Evolutionary conservation across 768 basidiomycete species (phyloP).

Genomic region (Boletus reticulatus): DNA sequence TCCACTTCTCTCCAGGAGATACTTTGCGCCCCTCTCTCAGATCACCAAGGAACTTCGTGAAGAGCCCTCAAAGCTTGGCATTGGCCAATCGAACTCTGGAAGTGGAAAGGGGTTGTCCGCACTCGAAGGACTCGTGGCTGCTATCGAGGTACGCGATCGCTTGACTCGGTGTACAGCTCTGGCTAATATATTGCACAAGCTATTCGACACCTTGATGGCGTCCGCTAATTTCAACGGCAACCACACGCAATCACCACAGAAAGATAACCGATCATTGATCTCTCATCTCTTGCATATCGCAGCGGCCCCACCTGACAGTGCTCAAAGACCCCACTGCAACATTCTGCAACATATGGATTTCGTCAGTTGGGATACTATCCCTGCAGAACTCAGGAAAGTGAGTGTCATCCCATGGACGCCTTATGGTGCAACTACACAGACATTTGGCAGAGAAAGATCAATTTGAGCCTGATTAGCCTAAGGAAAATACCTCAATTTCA

Average conservation of each 20-base stretch:
- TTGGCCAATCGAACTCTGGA: constrained; percentile 54
- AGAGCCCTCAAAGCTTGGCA: constrained; percentile 48
- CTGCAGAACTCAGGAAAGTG: constrained; percentile 62
- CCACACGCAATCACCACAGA: constrained; percentile 24
- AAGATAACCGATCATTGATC: constrained; percentile 27
- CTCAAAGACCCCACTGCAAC: constrained; percentile 58
- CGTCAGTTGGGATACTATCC: constrained; percentile 59
- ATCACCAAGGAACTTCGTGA: constrained; percentile 46
- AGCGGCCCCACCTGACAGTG: constrained; percentile 51
- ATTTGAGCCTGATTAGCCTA: constrained; percentile 50
- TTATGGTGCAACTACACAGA: neutral
- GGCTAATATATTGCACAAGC: constrained; percentile 35
- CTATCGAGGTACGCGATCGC: constrained; percentile 54
- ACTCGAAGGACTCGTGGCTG: constrained; percentile 68
- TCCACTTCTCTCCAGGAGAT: constrained; percentile 55
- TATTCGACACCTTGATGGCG: constrained; percentile 37
- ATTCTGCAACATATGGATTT: constrained; percentile 43
- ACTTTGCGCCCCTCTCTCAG: constrained; percentile 45
- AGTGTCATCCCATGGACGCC: neutral
- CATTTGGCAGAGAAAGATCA: constrained; percentile 52
- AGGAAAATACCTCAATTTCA: constrained; percentile 45
- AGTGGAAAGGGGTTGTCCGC: constrained; percentile 58
- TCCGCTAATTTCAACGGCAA: constrained; percentile 12
- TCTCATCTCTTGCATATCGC: constrained; percentile 63
- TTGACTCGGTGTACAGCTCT: neutral